Conservation (phyloP, 2,329 filamentous ascomycete genomes). For the Fusarium buharicum region DNA sequence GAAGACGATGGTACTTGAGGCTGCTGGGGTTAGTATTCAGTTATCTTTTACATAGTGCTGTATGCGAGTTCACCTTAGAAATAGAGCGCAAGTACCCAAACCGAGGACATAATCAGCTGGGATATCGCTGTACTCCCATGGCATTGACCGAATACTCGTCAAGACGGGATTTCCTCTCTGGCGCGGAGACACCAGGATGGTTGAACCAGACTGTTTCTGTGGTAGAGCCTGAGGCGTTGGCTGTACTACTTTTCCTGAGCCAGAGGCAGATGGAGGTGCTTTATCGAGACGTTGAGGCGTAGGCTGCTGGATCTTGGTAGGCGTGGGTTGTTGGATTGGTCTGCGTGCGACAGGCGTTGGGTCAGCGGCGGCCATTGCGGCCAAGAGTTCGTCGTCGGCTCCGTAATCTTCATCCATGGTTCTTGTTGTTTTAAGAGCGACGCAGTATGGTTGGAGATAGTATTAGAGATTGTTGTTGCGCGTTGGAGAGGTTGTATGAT, state of each 20-base stretch:
- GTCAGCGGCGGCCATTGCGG: conserved; percentile 64
- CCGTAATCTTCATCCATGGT: conserved; percentile 66
- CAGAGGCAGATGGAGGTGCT: conserved; percentile 55
- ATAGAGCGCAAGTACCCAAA: conserved; percentile 87
- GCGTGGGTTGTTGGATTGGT: conserved; percentile 53
- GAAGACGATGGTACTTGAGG: conserved; percentile 95
- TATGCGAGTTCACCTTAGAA: conserved; percentile 67
- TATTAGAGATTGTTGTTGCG: too few species aligned
- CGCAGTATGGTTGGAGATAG: background rate
- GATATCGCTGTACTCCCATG: conserved; percentile 99
- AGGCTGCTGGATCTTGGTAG: conserved; percentile 59
- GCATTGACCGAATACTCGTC: conserved; percentile 79
- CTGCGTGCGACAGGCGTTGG: conserved; percentile 42
- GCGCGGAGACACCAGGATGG: conserved; percentile 88
- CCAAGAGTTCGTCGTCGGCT: conserved; percentile 66
- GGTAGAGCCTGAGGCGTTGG: conserved; percentile 89
- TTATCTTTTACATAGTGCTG: fast-evolving
- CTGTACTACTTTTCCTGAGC: conserved; percentile 74
- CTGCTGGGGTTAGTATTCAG: conserved; percentile 50
- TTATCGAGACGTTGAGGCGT: conserved; percentile 67
- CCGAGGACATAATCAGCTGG: conserved; percentile 92
- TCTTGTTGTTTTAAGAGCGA: background rate
- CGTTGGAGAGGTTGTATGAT: background rate
- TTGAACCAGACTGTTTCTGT: conserved; percentile 71
- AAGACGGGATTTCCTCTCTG: conserved; percentile 97